Evolutionary conservation across 805 yeast genomes (phyloP).

Genomic region (Starmerella apicola): DNA sequence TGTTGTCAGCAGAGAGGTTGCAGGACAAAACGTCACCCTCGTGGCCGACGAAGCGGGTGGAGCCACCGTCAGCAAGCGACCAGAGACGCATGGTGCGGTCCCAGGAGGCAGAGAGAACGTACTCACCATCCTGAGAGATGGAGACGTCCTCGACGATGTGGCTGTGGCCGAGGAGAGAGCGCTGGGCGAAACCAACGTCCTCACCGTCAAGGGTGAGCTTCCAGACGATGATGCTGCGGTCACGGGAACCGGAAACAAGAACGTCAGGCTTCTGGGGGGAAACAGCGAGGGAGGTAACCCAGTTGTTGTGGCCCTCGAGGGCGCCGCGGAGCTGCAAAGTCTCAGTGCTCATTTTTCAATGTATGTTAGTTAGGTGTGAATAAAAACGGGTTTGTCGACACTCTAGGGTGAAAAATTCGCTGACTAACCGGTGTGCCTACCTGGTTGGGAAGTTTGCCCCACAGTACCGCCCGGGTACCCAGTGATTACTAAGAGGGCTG

Average conservation of each 20-base stretch:
- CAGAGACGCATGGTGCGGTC: constrained; percentile 98
- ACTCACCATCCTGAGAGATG: constrained; percentile 94
- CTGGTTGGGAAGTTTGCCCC: constrained; percentile 13
- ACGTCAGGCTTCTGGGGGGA: constrained; percentile 96
- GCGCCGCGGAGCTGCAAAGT: constrained; percentile 99
- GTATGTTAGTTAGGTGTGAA: constrained; percentile 3
- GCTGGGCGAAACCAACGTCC: constrained; percentile 96
- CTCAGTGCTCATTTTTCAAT: constrained; percentile 37
- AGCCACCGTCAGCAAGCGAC: constrained; percentile 89
- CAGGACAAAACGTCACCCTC: constrained; percentile 93
- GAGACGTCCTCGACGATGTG: constrained; percentile 98
- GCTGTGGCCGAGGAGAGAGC: constrained; percentile 95
- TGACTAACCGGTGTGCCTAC: too few relatives aligned
- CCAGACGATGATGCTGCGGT: constrained; percentile 97
- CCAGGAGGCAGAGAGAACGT: constrained; percentile 99
- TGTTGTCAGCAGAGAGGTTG: constrained; percentile 88
- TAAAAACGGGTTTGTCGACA: neutral
- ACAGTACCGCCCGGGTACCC: constrained; percentile 19
- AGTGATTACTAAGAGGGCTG: constrained; percentile 3
- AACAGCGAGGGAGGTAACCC: constrained; percentile 99
- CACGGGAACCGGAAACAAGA: constrained; percentile 96
- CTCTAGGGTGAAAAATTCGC: neutral
- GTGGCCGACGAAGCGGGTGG: constrained; percentile 97
- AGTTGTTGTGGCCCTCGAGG: constrained; percentile 67
- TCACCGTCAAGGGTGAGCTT: constrained; percentile 90